Base-by-base conservation (phyloP, 2,329 filamentous ascomycete species). In the Endocalyx cinctus region DNA sequence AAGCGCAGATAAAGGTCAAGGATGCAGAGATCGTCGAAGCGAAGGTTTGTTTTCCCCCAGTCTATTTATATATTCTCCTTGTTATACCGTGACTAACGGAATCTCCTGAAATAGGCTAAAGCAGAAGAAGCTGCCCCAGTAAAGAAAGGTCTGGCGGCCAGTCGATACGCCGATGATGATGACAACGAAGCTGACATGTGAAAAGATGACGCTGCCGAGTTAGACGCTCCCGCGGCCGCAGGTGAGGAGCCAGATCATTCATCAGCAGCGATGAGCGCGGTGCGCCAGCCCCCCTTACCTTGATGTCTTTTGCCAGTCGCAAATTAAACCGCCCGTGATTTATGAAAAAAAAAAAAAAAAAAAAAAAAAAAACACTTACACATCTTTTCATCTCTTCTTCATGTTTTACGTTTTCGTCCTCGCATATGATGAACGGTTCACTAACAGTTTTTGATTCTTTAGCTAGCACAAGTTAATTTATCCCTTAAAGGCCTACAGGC, bases 241-340 rank as follows among this genome's bases (percentile, higher is more conserved):
- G 75, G 72, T 74, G 76, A 80, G 75, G 69, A 74, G 51, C 52
- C 57, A 52, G 77, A 82, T 56, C 65, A 75, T 66, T 77, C 76
- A 60, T 81, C 77, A 55, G 66, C 70, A 57, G 78, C 77, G 61
- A 68, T 82, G 63, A 77, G 77, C 65, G 76, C 73, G 77, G 78
- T 82, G 73, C 70, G 78, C 53, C 66, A 54, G 61, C 59, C 63
- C 68, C 68, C n/a, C 62, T 61, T 58, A 57, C 59, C 54, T 51
- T 56, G 57, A 51, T 44, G 39, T 37, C 45, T 28, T 35, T 50
- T 55, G 45, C 48, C 47, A 50, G 46, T 48, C 39, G 44, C 50
- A 46, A 38, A 33, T 37, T 34, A 33, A 35, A 36, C 39, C 35
- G 41, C 45, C 48, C 43, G n/a, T n/a, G n/a, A n/a, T n/a, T n/a